A percentile compares a stretch with the other conserved stretches of the same genome.
These are phyloP conservation scores for Epichloe baconii DNA, from an alignment of 2,329 filamentous ascomycete species.

Conservation along the genomic window DNA sequence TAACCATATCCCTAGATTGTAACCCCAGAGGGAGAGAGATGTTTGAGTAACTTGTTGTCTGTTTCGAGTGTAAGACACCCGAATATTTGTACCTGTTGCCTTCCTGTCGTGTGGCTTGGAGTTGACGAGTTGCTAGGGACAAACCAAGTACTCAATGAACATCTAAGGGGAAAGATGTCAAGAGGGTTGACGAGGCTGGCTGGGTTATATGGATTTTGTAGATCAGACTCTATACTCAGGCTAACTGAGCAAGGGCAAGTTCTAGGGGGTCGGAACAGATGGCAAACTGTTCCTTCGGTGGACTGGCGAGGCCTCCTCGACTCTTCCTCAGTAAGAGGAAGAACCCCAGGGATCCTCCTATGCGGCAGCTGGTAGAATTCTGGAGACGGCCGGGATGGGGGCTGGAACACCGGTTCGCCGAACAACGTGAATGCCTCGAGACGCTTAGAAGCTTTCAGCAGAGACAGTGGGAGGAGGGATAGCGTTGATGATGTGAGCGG, in stretches of 20 bases:
- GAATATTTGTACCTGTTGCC: neutral
- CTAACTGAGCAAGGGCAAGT: slow-evolving; percentile 25
- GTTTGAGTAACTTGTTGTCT: neutral
- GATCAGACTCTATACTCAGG: slow-evolving; percentile 1
- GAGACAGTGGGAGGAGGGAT: slow-evolving; percentile 43
- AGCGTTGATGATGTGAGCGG: slow-evolving; percentile 54
- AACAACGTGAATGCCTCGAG: slow-evolving; percentile 38
- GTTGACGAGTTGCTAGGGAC: slow-evolving; percentile 3
- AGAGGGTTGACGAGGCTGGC: neutral
- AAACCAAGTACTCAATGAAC: slow-evolving; percentile 2
- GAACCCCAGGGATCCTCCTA: slow-evolving; percentile 96
- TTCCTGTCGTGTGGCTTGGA: neutral
- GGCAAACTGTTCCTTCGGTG: slow-evolving; percentile 80
- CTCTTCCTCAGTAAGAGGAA: slow-evolving; percentile 99
- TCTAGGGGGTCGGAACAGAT: slow-evolving; percentile 96
- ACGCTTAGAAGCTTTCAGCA: slow-evolving; percentile 33
- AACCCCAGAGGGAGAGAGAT: slow-evolving; percentile 2
- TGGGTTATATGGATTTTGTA: slow-evolving; percentile 2
- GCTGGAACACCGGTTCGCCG: slow-evolving; percentile 32
- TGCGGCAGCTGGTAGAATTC: slow-evolving; percentile 89
- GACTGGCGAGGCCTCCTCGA: slow-evolving; percentile 96
- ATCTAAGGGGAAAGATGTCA: neutral
- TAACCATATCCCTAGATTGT: slow-evolving; percentile 44
- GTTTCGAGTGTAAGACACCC: neutral
- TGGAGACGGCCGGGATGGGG: slow-evolving; percentile 41